These are phyloP conservation scores for Prunus salicina DNA, from an alignment of 306 rosid genomes.

Conservation along the genomic window DNA sequence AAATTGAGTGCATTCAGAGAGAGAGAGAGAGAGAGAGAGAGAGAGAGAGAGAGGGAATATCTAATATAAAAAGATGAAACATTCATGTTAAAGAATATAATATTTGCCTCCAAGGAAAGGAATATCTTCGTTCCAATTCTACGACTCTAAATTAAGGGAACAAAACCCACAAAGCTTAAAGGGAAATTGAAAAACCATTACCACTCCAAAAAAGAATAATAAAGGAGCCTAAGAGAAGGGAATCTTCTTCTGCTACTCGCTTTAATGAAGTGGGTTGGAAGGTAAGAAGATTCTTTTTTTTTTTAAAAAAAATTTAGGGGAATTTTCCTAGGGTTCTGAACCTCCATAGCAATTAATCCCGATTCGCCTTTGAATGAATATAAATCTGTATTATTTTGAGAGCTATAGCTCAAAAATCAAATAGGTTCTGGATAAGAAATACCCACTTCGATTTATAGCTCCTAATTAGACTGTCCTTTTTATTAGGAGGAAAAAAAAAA, in stretches of 20 bases:
- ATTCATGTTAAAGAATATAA: conserved; percentile 64
- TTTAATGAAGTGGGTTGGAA: conserved; percentile 94
- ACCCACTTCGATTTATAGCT: background rate
- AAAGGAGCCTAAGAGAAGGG: conserved; percentile 55
- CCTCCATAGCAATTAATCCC: conserved; percentile 26
- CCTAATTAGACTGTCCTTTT: background rate
- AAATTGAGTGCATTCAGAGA: conserved; percentile 65
- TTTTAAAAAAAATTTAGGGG: conserved; percentile 20
- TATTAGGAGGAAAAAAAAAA: too few relatives aligned
- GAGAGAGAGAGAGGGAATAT: conserved; percentile 45
- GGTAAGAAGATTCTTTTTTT: conserved; percentile 85
- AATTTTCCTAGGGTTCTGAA: conserved; percentile 37
- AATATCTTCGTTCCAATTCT: conserved; percentile 95
- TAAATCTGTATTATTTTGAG: background rate
- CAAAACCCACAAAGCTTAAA: conserved; percentile 64
- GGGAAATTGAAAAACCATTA: conserved; percentile 20
- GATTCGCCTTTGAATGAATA: background rate
- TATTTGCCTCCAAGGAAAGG: conserved; percentile 64
- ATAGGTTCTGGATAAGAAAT: background rate
- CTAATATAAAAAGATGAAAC: conserved; percentile 55
- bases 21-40: conserved; percentile 23
- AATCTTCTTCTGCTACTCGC: conserved; percentile 78
- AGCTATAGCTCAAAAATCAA: background rate
- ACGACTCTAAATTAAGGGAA: conserved; percentile 89
- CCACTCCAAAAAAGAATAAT: conserved; percentile 52